phyloP scores from a whole-genome alignment of 192 early-diverging fungal species.

The Coemansia sp. region DNA sequence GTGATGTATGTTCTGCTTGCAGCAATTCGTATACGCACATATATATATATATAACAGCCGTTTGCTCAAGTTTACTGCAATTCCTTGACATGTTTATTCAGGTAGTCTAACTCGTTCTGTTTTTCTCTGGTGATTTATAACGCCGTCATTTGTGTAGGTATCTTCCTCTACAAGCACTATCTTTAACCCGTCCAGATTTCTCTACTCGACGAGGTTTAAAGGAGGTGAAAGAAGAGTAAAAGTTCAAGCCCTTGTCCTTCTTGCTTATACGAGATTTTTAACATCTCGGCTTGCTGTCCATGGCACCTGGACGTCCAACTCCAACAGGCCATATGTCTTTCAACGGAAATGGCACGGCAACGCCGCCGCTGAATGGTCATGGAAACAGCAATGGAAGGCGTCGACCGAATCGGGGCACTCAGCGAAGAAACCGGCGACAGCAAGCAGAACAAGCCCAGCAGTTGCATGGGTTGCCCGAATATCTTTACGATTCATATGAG shows the following conservation, averaged over 20 bases:
- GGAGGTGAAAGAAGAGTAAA: background rate
- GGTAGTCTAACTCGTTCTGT: background rate
- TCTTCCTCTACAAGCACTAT: background rate
- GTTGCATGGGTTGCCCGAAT: conserved; percentile 29
- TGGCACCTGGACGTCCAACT: conserved; percentile 26
- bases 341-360: conserved; percentile 12
- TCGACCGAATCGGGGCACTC: conserved; percentile 1
- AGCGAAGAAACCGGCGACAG: background rate
- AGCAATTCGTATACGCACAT: background rate
- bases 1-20: background rate
- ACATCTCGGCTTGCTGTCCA: background rate
- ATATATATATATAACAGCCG: background rate
- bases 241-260: background rate
- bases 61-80: background rate
- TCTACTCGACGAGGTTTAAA: background rate
- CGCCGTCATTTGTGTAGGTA: background rate
- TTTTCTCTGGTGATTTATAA: background rate
- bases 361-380: conserved; percentile 7
- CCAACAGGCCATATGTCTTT: conserved; percentile 1
- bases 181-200: background rate
- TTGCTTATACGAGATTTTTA: background rate
- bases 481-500: conserved; percentile 26
- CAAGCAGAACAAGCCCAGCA: background rate
- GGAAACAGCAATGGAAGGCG: conserved; percentile 6
- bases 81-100: background rate